Evolutionary conservation across 495 filamentous ascomycete genomes (phyloP).

Genomic region (Penicillium pulvis): DNA sequence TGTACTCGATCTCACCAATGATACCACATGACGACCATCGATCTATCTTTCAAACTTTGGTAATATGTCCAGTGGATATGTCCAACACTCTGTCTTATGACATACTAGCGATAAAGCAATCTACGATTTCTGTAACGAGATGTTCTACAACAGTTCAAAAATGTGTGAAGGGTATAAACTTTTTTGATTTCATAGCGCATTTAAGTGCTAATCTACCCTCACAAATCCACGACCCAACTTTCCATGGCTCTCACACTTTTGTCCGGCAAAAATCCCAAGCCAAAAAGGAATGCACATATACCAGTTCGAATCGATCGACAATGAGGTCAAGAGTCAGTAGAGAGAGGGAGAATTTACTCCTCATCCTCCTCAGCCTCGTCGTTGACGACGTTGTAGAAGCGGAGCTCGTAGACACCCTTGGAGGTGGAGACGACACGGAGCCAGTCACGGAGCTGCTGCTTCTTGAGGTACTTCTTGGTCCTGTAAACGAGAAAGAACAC

Average conservation of each 20-base stretch:
- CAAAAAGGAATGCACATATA: constrained; percentile 17
- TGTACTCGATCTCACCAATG: not conserved
- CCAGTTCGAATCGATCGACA: constrained; percentile 21
- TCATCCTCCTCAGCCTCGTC: constrained; percentile 97
- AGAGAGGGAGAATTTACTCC: constrained; percentile 65
- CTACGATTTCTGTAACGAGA: not conserved
- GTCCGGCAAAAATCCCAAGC: constrained; percentile 12
- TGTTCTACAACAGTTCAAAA: not conserved
- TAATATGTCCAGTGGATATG: not conserved
- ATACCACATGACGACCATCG: not conserved
- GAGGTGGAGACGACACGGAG: constrained; percentile 96
- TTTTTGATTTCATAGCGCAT: constrained; percentile 32
- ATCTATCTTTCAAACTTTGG: not conserved
- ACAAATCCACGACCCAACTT: constrained; percentile 20
- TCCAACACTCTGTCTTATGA: not conserved
- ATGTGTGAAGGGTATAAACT: constrained; percentile 30
- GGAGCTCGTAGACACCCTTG: constrained; percentile 97
- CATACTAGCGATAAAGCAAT: not conserved
- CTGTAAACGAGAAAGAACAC: constrained; percentile 43
- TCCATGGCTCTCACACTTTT: constrained; percentile 19
- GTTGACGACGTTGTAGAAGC: constrained; percentile 99
- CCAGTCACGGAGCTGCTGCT: constrained; percentile 99
- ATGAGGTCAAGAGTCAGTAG: constrained; percentile 13
- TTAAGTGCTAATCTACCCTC: constrained; percentile 29
- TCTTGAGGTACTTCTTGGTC: constrained; percentile 99